phyloP scores from a whole-genome alignment of 495 filamentous ascomycete genomes.

The Pyrenula aspistea region DNA sequence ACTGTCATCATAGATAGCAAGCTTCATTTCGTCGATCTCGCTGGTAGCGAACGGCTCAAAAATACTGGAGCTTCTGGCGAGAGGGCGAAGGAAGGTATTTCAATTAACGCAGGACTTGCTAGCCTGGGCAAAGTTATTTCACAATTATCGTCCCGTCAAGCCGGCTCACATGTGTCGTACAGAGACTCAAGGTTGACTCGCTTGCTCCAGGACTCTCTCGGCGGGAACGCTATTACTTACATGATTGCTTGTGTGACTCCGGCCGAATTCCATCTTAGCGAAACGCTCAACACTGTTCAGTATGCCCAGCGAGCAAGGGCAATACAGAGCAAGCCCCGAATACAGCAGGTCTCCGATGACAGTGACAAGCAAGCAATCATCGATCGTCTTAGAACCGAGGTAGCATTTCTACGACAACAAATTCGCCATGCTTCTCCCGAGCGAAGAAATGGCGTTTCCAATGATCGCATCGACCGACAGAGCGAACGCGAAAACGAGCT shows the following conservation, averaged over 20 bases:
- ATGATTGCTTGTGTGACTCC: slow-evolving; percentile 99
- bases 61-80: slow-evolving; percentile 95
- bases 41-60: slow-evolving; percentile 93
- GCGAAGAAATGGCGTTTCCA: slow-evolving; percentile 43
- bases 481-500: slow-evolving; percentile 81
- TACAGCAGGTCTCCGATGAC: slow-evolving; percentile 84
- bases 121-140: slow-evolving; percentile 97
- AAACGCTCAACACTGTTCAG: slow-evolving; percentile 92
- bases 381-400: slow-evolving; percentile 86
- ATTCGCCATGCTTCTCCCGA: slow-evolving; percentile 52
- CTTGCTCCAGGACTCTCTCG: slow-evolving; percentile 93
- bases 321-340: slow-evolving; percentile 94
- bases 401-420: slow-evolving; percentile 88
- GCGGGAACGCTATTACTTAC: slow-evolving; percentile 95
- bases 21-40: slow-evolving; percentile 96
- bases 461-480: slow-evolving; percentile 63
- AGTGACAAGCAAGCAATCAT: slow-evolving; percentile 91
- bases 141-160: slow-evolving; percentile 80
- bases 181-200: slow-evolving; percentile 94
- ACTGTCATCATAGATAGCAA: slow-evolving; percentile 92
- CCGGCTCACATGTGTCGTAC: slow-evolving; percentile 91
- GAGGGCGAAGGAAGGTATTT: slow-evolving; percentile 91
- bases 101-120: slow-evolving; percentile 93
- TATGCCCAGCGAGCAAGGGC: slow-evolving; percentile 93
- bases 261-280: slow-evolving; percentile 92